Base-by-base conservation (phyloP, 192 early-diverging fungal species). In the Linnemannia schmuckeri region DNA sequence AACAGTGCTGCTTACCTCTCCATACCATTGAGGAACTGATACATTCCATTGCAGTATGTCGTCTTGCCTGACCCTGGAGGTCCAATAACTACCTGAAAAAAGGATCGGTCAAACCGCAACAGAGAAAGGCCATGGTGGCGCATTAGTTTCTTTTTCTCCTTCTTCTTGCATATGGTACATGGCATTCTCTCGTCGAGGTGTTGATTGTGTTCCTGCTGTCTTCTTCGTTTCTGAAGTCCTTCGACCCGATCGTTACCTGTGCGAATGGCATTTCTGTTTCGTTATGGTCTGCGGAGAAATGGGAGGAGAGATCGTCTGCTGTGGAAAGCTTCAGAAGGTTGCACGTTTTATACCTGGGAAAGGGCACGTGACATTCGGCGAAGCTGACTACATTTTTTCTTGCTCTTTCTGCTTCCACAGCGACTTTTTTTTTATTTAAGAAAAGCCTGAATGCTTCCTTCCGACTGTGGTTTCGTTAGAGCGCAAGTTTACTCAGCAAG, bases 31-130 rank as follows among this genome's bases (percentile, higher is more conserved):
- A 96, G 89, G 78, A 98, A 98, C 82, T 97, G 95, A 74, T 97
- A 92, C 87, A 98, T 94, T 10, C 97, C 97, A 77, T 92, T 88
- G 88, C 98, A 99, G 88, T 97, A 99, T 1, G 98, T 98, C 20
- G 97, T 97, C 88, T 98, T 98, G n/a, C 97, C 97, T 49, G 95
- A 96, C 24, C 97, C 97, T 35, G 97, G 96, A 49, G 97, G 97
- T 4, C 98, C 98, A 88, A 99, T 96, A 24, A 98, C 97, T 27
- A 99, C 89, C 93, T 98, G n/a, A 46, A 61, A 37, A 68, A 42
- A 68, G 13, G 57, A 68, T 72, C 55, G 10, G 47, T 63, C 27
- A 40, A 22, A 69, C 30, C 46, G 44, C 13, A 4, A 18, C 75
- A 10, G 35, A 0, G 49, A 63, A 54, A 2, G 13, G 41, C 20